These are phyloP conservation scores for Phytopythium ostracodes DNA, from an alignment of 352 stramenopile species.

Conservation along the genomic window DNA sequence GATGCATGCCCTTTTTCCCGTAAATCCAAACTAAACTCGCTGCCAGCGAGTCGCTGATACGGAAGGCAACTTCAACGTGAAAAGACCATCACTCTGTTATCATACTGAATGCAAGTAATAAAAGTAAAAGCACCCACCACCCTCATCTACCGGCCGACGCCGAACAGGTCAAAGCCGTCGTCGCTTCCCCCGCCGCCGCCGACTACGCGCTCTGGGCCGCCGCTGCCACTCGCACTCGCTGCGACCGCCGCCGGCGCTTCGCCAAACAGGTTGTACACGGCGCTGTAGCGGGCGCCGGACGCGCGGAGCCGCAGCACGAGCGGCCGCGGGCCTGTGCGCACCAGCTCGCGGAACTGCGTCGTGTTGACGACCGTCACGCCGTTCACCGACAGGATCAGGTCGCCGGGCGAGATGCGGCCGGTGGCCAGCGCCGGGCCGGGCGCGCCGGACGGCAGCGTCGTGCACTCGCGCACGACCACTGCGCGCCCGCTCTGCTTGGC, in stretches of 20 bases:
- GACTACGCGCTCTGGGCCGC: no score
- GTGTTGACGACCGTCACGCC: conserved; percentile 60
- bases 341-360: conserved; percentile 69
- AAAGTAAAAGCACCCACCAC: no score
- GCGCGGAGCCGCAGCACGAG: conserved; percentile 68
- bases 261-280: conserved; percentile 70
- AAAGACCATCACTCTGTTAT: not conserved
- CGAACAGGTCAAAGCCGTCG: conserved; percentile 19
- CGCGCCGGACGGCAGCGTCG: conserved; percentile 35
- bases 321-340: conserved; percentile 48
- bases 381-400: conserved; percentile 72
- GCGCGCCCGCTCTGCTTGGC: conserved; percentile 56
- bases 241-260: conserved; percentile 22
- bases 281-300: conserved; percentile 32
- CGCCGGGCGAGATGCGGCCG: conserved; percentile 51
- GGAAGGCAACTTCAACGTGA: not conserved
- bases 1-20: no score
- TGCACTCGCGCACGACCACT: conserved; percentile 74
- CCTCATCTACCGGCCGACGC: conserved; percentile 3
- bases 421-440: conserved; percentile 39
- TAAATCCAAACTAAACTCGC: no score
- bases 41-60: no score
- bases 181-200: not conserved
- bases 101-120: no score
- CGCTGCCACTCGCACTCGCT: not conserved